Evolutionary conservation across 768 basidiomycete genomes (phyloP), one percentile per base, ranked within the genome.

Genomic region (Tulasnella sp.): DNA sequence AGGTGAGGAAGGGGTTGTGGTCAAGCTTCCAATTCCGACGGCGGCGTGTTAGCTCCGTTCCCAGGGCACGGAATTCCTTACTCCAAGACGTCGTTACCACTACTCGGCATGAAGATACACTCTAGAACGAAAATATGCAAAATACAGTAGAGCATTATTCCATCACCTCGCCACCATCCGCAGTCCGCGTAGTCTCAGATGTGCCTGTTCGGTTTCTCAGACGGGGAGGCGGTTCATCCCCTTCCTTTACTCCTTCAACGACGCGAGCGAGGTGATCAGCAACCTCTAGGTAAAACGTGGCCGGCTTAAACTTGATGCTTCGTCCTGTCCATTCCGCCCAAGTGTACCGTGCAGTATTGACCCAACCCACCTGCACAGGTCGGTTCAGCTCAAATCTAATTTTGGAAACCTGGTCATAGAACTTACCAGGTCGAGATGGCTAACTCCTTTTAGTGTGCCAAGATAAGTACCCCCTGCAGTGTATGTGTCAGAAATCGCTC

Each of bases 281-380:
- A 64, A 95, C 88, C 52, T 92, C 90, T 7, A 94, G 88, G 81
- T 97, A 98, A 82, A 98, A 98, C 11, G 92, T 93, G 29, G 91
- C 93, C 2, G 95, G 94, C 76, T 91, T 91, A 85, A 97, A 99
- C 76, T 91, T 89, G 81, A 99, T 94, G 78, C 94, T 91, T 75
- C 90, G 91, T 14, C 96, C 97, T 79, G 88, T 90, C 83, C 96
- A 92, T 80, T 92, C 90, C 0, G 94, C 91, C 88, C 93, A 93
- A 80, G 93, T 93, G 83, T 93, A 97, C 38, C 92, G 85, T 0
- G 94, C 92, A 7, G 90, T 87, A 82, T 96, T 96, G 71, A 77
- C 72, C 76, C 40, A 71, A 29, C 58, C 76, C 45, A 79, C 38
- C 73, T 67, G 40, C 8, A 9, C 19, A 64, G 19, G 17, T 52